Conservation (phyloP, 805 yeast genomes). For the Jamesozyma piceae region DNA sequence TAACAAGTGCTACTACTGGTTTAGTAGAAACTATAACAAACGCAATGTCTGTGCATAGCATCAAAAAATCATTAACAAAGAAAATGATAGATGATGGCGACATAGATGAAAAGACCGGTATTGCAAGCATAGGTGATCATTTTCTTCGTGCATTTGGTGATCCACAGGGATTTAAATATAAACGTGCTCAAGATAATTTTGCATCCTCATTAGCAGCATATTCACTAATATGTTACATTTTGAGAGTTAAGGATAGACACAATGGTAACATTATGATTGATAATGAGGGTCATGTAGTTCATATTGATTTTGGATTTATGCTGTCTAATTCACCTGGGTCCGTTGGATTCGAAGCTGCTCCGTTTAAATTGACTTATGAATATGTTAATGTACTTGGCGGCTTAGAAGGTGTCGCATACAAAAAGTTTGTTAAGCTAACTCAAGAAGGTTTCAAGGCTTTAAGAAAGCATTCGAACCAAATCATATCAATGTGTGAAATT, state of each 20-base stretch:
- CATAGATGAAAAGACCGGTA: slow-evolving; percentile 50
- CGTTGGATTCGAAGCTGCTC: slow-evolving; percentile 95
- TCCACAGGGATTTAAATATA: slow-evolving; percentile 43
- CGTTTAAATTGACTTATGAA: slow-evolving; percentile 85
- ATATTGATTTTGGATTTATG: slow-evolving; percentile 91
- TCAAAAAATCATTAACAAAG: slow-evolving; percentile 83
- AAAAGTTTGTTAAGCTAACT: slow-evolving; percentile 50
- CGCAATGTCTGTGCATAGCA: slow-evolving; percentile 88
- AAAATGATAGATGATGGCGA: slow-evolving; percentile 57
- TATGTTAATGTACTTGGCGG: slow-evolving; percentile 88
- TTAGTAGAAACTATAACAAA: slow-evolving; percentile 93
- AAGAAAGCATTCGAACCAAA: slow-evolving; percentile 61
- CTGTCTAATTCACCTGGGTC: slow-evolving; percentile 94
- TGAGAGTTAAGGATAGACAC: slow-evolving; percentile 93
- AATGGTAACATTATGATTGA: slow-evolving; percentile 97
- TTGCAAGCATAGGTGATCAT: slow-evolving; percentile 71
- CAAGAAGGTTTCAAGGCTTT: slow-evolving; percentile 67
- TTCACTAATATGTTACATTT: slow-evolving; percentile 77
- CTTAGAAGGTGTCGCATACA: slow-evolving; percentile 47
- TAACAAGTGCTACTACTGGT: slow-evolving; percentile 86
- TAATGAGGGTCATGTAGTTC: slow-evolving; percentile 88
- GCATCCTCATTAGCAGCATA: slow-evolving; percentile 84
- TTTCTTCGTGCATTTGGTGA: slow-evolving; percentile 69
- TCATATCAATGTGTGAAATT: slow-evolving; percentile 77
- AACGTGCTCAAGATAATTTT: slow-evolving; percentile 75